Percentiles rank a stretch among this genome's conserved stretches.
These are phyloP conservation scores for Komagataella phaffii DNA, from an alignment of 805 yeast genomes.

Conservation along the genomic window DNA sequence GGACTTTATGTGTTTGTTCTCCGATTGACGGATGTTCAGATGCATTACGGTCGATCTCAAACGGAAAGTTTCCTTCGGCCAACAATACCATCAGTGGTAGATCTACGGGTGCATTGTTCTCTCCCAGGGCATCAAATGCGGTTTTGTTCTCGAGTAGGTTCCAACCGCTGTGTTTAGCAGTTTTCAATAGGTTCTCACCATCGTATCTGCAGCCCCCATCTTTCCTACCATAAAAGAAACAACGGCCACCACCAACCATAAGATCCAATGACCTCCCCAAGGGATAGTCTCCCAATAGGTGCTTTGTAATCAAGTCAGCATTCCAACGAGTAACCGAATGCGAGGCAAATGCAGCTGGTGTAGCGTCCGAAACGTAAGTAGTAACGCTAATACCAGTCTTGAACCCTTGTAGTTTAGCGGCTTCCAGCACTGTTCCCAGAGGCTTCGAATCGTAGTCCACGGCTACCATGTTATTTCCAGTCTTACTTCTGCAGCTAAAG, in stretches of 20 bases:
- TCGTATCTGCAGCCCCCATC: conserved; percentile 63
- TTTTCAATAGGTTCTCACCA: conserved; percentile 49
- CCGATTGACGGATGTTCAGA: conserved; percentile 58
- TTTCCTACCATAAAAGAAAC: conserved; percentile 54
- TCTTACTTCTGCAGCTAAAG: conserved; percentile 70
- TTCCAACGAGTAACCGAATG: conserved; percentile 67
- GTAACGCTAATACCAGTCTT: conserved; percentile 86
- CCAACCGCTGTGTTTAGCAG: conserved; percentile 53
- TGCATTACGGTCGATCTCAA: conserved; percentile 63
- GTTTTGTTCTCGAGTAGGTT: conserved; percentile 43
- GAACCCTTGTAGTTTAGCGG: conserved; percentile 70
- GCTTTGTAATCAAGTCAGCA: conserved; percentile 80
- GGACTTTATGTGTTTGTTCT: conserved; percentile 66
- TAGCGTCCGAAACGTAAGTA: conserved; percentile 86
- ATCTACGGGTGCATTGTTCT: conserved; percentile 45
- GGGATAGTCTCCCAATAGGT: conserved; percentile 72
- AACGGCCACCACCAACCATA: conserved; percentile 85
- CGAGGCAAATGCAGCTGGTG: conserved; percentile 82
- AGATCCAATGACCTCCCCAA: conserved; percentile 73
- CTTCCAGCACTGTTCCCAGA: conserved; percentile 82
- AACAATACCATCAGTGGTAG: conserved; percentile 70
- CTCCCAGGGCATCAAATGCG: conserved; percentile 38
- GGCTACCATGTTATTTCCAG: conserved; percentile 89
- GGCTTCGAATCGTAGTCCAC: conserved; percentile 58
- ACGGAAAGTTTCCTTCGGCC: conserved; percentile 72